phyloP scores from a whole-genome alignment of 257 asterid genomes.

The Striga asiatica region DNA sequence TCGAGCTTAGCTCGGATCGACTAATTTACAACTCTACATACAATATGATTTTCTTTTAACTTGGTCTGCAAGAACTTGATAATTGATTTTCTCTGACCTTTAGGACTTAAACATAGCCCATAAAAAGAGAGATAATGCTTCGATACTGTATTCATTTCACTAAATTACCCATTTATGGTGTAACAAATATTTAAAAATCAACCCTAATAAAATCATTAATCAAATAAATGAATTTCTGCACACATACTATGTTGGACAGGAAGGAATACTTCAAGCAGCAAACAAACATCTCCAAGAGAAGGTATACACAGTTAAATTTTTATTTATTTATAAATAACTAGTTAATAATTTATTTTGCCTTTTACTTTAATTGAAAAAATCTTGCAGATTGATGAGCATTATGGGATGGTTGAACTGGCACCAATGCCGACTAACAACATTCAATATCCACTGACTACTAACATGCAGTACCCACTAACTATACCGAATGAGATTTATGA shows the following conservation, averaged over 20 bases:
- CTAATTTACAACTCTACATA: too few relatives aligned
- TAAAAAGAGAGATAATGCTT: too few relatives aligned
- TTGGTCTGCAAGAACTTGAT: too few relatives aligned
- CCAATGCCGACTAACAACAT: slow-evolving; percentile 35
- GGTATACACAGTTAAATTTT: slow-evolving; percentile 30
- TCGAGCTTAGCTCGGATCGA: too few relatives aligned
- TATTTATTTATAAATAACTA: background rate
- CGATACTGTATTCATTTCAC: too few relatives aligned
- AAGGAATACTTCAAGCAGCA: slow-evolving; percentile 75
- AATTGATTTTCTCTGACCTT: too few relatives aligned
- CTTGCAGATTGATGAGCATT: slow-evolving; percentile 67
- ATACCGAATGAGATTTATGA: slow-evolving; percentile 39
- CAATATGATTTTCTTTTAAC: too few relatives aligned
- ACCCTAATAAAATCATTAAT: too few relatives aligned
- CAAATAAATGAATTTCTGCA: too few relatives aligned
- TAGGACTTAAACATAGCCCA: too few relatives aligned
- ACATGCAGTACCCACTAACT: slow-evolving; percentile 36
- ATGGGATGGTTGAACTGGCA: slow-evolving; percentile 31
- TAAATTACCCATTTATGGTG: too few relatives aligned
- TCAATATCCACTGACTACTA: slow-evolving; percentile 38
- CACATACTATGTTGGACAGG: slow-evolving; percentile 29
- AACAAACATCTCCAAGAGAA: slow-evolving; percentile 69
- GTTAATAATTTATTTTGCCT: background rate
- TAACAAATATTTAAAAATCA: too few relatives aligned
- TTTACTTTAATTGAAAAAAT: background rate